phyloP scores from a whole-genome alignment of 83 land plant species.

The Picea abies region DNA sequence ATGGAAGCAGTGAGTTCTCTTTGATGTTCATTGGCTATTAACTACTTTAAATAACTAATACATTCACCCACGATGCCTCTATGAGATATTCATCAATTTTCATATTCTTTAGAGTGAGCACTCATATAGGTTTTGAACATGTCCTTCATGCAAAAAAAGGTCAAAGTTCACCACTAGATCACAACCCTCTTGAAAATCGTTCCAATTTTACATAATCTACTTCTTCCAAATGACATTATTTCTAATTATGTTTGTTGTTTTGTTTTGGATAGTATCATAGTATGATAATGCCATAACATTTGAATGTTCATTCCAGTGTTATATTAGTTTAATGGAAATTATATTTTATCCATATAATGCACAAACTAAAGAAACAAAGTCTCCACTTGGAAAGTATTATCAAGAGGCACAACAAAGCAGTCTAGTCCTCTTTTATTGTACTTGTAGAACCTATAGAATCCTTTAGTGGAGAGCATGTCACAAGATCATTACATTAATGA shows the following conservation, averaged over 20 bases:
- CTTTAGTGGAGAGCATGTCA: constrained; percentile 47
- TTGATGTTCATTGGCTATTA: neutral
- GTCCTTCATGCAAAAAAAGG: neutral
- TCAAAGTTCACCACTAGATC: neutral
- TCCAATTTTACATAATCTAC: neutral
- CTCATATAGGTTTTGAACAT: neutral
- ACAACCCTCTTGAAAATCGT: neutral
- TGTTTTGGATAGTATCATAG: neutral
- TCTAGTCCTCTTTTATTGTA: constrained; percentile 74
- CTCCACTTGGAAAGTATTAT: constrained; percentile 84
- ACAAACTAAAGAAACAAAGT: no score
- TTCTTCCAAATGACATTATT: neutral
- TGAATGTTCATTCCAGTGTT: neutral
- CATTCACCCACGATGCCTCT: neutral
- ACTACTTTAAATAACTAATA: neutral
- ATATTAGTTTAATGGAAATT: neutral
- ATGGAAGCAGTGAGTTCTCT: constrained; percentile 72
- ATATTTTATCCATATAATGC: no score
- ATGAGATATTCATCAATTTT: no score
- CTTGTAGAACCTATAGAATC: constrained; percentile 24
- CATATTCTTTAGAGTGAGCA: no score
- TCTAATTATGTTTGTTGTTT: neutral
- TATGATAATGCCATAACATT: neutral
- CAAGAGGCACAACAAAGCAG: constrained; percentile 61
- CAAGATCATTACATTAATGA: constrained; percentile 79